A percentile compares a stretch with the other conserved stretches of the same genome.
phyloP scores from a whole-genome alignment of 768 basidiomycete species.

The Daedaleopsis sinensis region DNA sequence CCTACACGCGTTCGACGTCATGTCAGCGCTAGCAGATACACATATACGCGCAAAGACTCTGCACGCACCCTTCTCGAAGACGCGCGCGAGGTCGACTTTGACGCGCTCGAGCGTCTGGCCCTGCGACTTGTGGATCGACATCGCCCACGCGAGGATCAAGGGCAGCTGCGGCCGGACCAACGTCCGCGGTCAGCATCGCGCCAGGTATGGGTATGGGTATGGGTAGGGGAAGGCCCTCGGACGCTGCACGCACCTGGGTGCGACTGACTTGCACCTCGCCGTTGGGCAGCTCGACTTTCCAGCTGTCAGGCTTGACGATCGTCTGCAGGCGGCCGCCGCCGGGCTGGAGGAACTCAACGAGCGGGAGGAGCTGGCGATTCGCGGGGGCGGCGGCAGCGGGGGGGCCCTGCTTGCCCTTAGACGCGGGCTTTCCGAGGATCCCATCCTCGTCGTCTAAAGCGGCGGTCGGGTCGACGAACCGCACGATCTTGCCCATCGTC shows the following conservation, averaged over 20 bases:
- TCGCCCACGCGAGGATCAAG: conserved; percentile 92
- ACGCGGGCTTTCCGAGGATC: conserved; percentile 31
- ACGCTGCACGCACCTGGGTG: conserved; percentile 60
- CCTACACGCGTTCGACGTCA: conserved; percentile 42
- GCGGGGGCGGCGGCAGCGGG: conserved; percentile 1
- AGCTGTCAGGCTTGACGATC: conserved; percentile 69
- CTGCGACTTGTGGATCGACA: conserved; percentile 98
- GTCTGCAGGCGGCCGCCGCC: conserved; percentile 56
- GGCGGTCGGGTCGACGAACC: conserved; percentile 62
- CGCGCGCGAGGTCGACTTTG: conserved; percentile 88
- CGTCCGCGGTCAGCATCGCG: not conserved
- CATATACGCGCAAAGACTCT: not conserved
- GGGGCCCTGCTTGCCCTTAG: conserved; percentile 16
- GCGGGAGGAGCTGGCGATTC: conserved; percentile 51
- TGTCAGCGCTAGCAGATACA: not conserved
- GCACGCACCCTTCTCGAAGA: conserved; percentile 85
- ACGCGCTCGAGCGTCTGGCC: conserved; percentile 96
- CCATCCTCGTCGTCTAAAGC: conserved; percentile 34
- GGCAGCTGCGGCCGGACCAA: conserved; percentile 58
- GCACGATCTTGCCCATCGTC: conserved; percentile 82
- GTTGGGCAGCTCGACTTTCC: conserved; percentile 87
- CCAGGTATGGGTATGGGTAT: not conserved
- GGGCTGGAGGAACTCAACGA: conserved; percentile 77
- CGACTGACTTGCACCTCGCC: conserved; percentile 83
- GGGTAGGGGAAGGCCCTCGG: not conserved